Conservation (phyloP, 805 yeast species). For the Cyberlindnera americana region DNA sequence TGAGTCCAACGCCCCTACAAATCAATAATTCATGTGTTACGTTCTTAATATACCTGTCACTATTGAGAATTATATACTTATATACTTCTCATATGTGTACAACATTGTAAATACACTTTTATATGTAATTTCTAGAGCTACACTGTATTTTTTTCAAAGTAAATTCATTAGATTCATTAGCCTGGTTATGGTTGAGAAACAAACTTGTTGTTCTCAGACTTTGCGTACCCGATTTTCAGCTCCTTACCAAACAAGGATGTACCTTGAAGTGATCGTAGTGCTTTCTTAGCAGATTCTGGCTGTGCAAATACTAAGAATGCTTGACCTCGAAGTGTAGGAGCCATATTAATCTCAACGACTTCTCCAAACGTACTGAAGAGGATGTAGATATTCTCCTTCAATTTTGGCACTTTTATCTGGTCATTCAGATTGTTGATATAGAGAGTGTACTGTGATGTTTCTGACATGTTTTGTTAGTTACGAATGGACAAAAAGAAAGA, state of each 20-base stretch:
- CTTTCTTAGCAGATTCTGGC: constrained; percentile 47
- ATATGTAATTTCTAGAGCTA: too few relatives aligned
- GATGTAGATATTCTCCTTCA: constrained; percentile 54
- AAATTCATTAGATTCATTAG: too few relatives aligned
- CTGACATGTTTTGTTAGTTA: too few relatives aligned
- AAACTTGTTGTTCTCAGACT: constrained; percentile 26
- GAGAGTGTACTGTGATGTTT: constrained; percentile 35
- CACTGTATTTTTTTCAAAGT: too few relatives aligned
- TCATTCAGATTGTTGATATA: constrained; percentile 60
- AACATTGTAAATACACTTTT: too few relatives aligned
- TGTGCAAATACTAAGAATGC: constrained; percentile 58
- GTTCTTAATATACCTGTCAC: too few relatives aligned
- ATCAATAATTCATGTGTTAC: not conserved
- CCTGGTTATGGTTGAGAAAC: too few relatives aligned
- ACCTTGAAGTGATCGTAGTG: constrained; percentile 44
- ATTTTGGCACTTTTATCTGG: constrained; percentile 39
- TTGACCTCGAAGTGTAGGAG: constrained; percentile 54
- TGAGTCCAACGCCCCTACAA: constrained; percentile 6
- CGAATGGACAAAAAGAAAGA: not conserved
- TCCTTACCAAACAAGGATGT: constrained; percentile 51
- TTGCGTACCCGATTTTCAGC: constrained; percentile 43
- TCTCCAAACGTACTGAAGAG: constrained; percentile 65
- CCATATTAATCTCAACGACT: constrained; percentile 47
- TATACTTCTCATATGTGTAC: too few relatives aligned
- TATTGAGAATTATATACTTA: not conserved